A percentile compares a stretch with the other conserved stretches of the same genome.
Evolutionary conservation across 805 yeast genomes (phyloP).

Genomic region (Wilhelminamyces savonicus): DNA sequence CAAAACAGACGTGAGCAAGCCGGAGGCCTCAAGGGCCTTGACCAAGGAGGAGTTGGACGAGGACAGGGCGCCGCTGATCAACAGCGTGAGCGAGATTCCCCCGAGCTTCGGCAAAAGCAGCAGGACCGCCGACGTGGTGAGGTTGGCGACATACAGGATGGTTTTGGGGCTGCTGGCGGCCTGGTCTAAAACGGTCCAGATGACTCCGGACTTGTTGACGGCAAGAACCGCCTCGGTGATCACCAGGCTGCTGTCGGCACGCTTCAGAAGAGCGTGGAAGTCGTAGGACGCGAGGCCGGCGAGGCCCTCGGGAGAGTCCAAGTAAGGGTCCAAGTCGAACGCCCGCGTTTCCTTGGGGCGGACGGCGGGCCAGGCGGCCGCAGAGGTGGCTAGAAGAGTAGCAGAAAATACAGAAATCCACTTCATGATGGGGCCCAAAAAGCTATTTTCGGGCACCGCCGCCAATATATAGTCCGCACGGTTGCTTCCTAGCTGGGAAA

Average conservation of each 20-base stretch:
- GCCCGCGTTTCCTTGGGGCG: too few relatives aligned
- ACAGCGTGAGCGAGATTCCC: too few relatives aligned
- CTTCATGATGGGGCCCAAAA: too few relatives aligned
- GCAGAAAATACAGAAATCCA: too few relatives aligned
- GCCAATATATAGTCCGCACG: too few relatives aligned
- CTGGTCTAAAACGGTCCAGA: slow-evolving; percentile 29
- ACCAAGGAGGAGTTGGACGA: slow-evolving; percentile 34
- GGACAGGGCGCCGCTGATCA: slow-evolving; percentile 31
- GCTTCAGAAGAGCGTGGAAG: not conserved
- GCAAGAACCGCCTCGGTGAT: slow-evolving; percentile 18
- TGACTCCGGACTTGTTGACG: slow-evolving; percentile 26
- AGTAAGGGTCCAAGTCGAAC: not conserved
- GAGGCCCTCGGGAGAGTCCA: not conserved
- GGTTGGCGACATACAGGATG: slow-evolving; percentile 23
- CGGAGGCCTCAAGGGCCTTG: slow-evolving; percentile 22
- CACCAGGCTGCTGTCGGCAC: too few relatives aligned
- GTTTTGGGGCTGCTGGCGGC: slow-evolving; percentile 24
- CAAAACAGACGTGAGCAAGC: slow-evolving; percentile 24
- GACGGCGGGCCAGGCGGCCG: too few relatives aligned
- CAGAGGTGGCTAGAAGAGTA: too few relatives aligned
- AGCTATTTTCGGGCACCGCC: too few relatives aligned
- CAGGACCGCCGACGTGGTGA: slow-evolving; percentile 14
- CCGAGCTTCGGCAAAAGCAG: too few relatives aligned
- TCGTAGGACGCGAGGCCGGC: not conserved
- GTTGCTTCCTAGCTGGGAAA: too few relatives aligned